These are phyloP conservation scores for Echinosophora koreensis DNA, from an alignment of 306 rosid genomes.

Conservation along the genomic window DNA sequence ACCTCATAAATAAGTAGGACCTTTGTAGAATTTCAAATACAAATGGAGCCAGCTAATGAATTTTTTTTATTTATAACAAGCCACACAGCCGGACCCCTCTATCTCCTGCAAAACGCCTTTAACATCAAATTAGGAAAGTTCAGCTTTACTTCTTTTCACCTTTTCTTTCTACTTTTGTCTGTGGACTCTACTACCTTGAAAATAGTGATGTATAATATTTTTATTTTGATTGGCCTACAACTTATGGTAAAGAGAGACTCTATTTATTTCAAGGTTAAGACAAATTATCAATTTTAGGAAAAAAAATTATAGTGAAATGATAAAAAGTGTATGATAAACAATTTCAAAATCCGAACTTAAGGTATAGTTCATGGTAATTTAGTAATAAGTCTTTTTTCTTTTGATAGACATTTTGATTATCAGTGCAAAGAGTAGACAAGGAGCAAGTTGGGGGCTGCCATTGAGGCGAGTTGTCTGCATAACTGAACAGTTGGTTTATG, in stretches of 20 bases:
- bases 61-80: slow-evolving; percentile 39
- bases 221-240: too few relatives aligned
- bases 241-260: too few relatives aligned
- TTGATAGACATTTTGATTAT: slow-evolving; percentile 5
- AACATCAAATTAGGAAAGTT: slow-evolving; percentile 34
- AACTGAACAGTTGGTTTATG: slow-evolving; percentile 30
- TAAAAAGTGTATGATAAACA: too few relatives aligned
- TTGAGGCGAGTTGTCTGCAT: slow-evolving; percentile 34
- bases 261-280: too few relatives aligned
- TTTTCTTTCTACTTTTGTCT: slow-evolving; percentile 24
- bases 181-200: slow-evolving; percentile 18
- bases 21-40: slow-evolving; percentile 22
- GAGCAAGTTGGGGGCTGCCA: slow-evolving; percentile 36
- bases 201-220: not conserved
- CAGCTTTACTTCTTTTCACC: not conserved
- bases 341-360: too few relatives aligned
- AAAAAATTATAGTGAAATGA: too few relatives aligned
- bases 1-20: slow-evolving; percentile 49
- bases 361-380: not conserved
- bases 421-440: slow-evolving; percentile 22
- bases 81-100: slow-evolving; percentile 38
- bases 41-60: slow-evolving; percentile 44
- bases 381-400: slow-evolving; percentile 20
- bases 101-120: slow-evolving; percentile 37
- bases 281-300: too few relatives aligned